Evolutionary conservation across 139 green algal genomes (phyloP).

Genomic region (Auxenochlorella protothecoides): DNA sequence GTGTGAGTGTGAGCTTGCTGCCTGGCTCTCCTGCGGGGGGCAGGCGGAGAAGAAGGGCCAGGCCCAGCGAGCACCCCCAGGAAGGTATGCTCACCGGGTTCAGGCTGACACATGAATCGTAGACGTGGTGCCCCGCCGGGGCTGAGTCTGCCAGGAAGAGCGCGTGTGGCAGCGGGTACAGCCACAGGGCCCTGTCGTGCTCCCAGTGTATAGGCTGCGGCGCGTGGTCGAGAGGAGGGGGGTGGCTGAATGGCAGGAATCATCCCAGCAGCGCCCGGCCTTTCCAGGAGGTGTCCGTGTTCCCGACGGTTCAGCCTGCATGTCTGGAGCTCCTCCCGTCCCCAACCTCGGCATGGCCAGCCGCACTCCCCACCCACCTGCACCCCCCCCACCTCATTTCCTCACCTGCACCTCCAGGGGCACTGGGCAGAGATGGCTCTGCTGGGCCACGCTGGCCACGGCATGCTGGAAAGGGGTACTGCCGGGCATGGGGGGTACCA

Average conservation of each 20-base stretch:
- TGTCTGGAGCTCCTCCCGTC: no score
- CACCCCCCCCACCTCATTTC: neutral
- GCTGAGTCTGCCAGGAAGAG: constrained; percentile 66
- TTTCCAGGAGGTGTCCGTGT: neutral
- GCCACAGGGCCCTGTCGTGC: constrained; percentile 63
- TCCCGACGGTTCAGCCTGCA: no score
- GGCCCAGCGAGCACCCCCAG: neutral
- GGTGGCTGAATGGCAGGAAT: neutral
- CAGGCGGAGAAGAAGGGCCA: neutral
- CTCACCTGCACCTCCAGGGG: constrained; percentile 59
- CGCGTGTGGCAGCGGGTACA: constrained; percentile 76
- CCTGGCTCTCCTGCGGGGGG: neutral
- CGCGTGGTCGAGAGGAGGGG: constrained; percentile 24
- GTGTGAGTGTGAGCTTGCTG: neutral
- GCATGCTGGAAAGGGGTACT: constrained; percentile 44
- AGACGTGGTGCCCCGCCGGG: constrained; percentile 29
- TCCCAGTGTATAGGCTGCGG: constrained; percentile 41
- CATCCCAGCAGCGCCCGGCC: neutral
- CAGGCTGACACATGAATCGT: constrained; percentile 53
- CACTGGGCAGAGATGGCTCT: constrained; percentile 80
- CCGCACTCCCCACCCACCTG: no score
- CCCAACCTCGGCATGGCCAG: no score
- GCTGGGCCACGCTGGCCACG: constrained; percentile 76
- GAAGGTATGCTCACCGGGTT: constrained; percentile 46
- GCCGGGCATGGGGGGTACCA: constrained; percentile 34